phyloP scores from a whole-genome alignment of 257 asterid genomes.

The Vinca minor region DNA sequence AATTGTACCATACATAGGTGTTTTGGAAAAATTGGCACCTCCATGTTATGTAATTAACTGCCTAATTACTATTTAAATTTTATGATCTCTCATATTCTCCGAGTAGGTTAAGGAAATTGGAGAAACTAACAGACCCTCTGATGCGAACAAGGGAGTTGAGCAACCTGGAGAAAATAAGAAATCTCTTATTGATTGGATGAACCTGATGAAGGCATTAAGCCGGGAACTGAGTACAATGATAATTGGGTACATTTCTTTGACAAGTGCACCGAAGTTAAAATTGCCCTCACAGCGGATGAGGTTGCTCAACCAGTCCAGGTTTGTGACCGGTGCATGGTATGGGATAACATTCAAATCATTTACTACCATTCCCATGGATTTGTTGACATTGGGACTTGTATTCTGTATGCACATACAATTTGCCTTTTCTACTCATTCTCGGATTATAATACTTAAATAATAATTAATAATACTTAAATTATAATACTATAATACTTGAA shows the following conservation, averaged over 20 bases:
- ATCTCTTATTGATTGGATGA: conserved; percentile 66
- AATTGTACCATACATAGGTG: neutral
- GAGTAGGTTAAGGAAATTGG: conserved; percentile 78
- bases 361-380: neutral
- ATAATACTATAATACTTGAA: too few species aligned
- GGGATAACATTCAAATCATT: conserved; percentile 7
- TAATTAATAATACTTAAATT: too few species aligned
- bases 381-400: neutral
- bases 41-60: neutral
- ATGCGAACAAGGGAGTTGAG: conserved; percentile 47
- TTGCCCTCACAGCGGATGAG: conserved; percentile 65
- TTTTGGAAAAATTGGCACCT: neutral
- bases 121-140: conserved; percentile 39
- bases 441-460: too few species aligned
- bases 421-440: neutral
- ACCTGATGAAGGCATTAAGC: conserved; percentile 64
- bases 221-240: conserved; percentile 70
- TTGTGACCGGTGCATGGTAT: conserved; percentile 89
- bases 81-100: conserved; percentile 4
- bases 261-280: conserved; percentile 94
- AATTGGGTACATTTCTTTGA: conserved; percentile 98
- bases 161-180: conserved; percentile 66
- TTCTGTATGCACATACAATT: neutral
- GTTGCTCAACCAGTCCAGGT: conserved; percentile 87
- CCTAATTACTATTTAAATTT: neutral